Evolutionary conservation across 495 filamentous ascomycete species (phyloP).

Genomic region (Xylaria acuta): DNA sequence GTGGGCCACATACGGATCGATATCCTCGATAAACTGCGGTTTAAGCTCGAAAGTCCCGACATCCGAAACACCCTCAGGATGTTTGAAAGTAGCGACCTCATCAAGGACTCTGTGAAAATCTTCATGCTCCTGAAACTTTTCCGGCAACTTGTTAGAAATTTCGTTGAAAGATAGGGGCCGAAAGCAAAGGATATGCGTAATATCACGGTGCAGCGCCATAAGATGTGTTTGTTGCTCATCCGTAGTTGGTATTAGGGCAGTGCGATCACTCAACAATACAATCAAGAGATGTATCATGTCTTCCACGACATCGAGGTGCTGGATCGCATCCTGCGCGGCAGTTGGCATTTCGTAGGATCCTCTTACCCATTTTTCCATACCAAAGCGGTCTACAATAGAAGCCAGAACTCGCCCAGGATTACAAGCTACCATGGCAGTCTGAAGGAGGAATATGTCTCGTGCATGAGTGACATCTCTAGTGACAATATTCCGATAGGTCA

Average conservation of each 20-base stretch:
- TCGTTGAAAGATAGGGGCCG: slow-evolving; percentile 94
- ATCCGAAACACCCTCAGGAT: slow-evolving; percentile 90
- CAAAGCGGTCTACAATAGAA: slow-evolving; percentile 88
- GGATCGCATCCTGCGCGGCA: slow-evolving; percentile 75
- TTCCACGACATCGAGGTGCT: slow-evolving; percentile 90
- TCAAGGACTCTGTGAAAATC: slow-evolving; percentile 82
- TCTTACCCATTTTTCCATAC: slow-evolving; percentile 86
- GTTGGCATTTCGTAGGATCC: slow-evolving; percentile 73
- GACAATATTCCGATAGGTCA: slow-evolving; percentile 84
- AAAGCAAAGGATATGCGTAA: slow-evolving; percentile 94
- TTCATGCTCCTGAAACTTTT: slow-evolving; percentile 82
- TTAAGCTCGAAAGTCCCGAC: slow-evolving; percentile 94
- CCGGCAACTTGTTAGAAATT: slow-evolving; percentile 77
- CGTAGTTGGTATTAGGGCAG: slow-evolving; percentile 73
- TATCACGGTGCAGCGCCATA: slow-evolving; percentile 81
- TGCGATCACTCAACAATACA: slow-evolving; percentile 85
- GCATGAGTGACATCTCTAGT: slow-evolving; percentile 92
- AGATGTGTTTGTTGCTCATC: slow-evolving; percentile 69
- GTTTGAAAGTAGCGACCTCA: slow-evolving; percentile 85
- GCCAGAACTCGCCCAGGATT: slow-evolving; percentile 84
- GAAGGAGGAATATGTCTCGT: slow-evolving; percentile 92
- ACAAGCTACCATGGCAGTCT: slow-evolving; percentile 87
- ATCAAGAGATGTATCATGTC: slow-evolving; percentile 96
- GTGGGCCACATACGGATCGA: slow-evolving; percentile 94
- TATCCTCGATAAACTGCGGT: slow-evolving; percentile 77